Evolutionary conservation across 2,329 filamentous ascomycete species (phyloP).

Genomic region (Bisporella sp.): DNA sequence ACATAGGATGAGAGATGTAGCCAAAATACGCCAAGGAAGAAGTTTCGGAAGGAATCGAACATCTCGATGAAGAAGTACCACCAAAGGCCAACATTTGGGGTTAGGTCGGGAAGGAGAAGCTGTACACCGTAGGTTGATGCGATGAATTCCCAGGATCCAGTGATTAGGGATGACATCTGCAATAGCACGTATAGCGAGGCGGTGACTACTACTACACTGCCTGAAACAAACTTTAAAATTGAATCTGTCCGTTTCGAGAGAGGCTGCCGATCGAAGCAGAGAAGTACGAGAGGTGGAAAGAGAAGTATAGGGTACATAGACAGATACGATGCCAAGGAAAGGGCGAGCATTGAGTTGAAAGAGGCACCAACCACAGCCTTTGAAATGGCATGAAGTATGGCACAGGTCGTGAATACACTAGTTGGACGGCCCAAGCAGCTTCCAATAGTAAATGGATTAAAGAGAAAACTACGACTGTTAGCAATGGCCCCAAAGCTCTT

Average conservation of each 20-base stretch:
- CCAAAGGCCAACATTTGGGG: constrained; percentile 93
- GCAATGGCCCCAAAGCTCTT: background rate
- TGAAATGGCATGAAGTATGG: constrained; percentile 75
- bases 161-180: constrained; percentile 64
- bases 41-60: constrained; percentile 95
- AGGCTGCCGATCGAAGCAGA: constrained; percentile 63
- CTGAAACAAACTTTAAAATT: constrained; percentile 43
- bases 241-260: constrained; percentile 28
- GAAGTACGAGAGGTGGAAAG: constrained; percentile 71
- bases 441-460: constrained; percentile 90
- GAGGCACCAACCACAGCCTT: constrained; percentile 70
- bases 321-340: constrained; percentile 83
- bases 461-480: constrained; percentile 62
- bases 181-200: constrained; percentile 56
- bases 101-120: constrained; percentile 82
- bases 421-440: constrained; percentile 88
- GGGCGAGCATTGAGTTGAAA: constrained; percentile 71
- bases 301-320: constrained; percentile 88
- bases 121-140: constrained; percentile 88
- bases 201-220: constrained; percentile 45
- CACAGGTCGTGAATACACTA: constrained; percentile 80
- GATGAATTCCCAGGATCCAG: constrained; percentile 83
- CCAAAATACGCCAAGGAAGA: constrained; percentile 98
- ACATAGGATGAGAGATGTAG: constrained; percentile 89
- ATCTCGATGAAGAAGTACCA: constrained; percentile 99